Evolutionary conservation across 2,329 filamentous ascomycete genomes (phyloP), one percentile per base, ranked within the genome.

Genomic region (Gnomoniopsis sp.): DNA sequence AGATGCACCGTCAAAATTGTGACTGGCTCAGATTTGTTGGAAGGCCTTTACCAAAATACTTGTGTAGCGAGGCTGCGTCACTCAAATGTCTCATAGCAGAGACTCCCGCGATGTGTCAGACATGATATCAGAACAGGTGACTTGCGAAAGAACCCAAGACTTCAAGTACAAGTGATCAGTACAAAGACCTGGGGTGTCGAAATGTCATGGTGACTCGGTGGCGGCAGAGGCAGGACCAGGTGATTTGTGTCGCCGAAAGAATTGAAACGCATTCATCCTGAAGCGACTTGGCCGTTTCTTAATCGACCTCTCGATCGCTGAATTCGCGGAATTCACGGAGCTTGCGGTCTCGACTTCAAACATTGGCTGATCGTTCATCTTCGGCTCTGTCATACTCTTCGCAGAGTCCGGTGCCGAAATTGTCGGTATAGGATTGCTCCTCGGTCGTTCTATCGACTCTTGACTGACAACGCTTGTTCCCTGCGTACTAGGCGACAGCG

Each of bases 251-350:
- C 80, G 77, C 65, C 80, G 75, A 66, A 85, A 83, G 63, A 84
- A 79, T 6, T 78, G 78, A 59, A 85, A 77, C 47, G 82, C 80
- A 63, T 85, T 87, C 77, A 88, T 85, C 62, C 82, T 76, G 65
- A 88, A 88, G 44, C 84, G 77, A 66, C 84, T 87, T 6, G 84
- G 76, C 70, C 83, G 85, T 72, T 88, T 88, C 69, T 79, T 83
- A 19, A 88, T 72, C 14, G 75, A 72, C 61, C 77, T 81, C 53
- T 74, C 74, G 34, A 83, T 78, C 10, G 76, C 75, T 60, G 68
- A 65, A 34, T 83, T 78, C 8, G 76, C 75, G 61, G 68, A 65
- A 34, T 77, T 79, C 23, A 79, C 74, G 23, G 76, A 74, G 66
- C 76, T 75, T 50, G 71, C 72, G 38, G 65, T 63, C 41, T 75